phyloP scores from a whole-genome alignment of 2,329 filamentous ascomycete species.

The Nemania bipapillata region DNA sequence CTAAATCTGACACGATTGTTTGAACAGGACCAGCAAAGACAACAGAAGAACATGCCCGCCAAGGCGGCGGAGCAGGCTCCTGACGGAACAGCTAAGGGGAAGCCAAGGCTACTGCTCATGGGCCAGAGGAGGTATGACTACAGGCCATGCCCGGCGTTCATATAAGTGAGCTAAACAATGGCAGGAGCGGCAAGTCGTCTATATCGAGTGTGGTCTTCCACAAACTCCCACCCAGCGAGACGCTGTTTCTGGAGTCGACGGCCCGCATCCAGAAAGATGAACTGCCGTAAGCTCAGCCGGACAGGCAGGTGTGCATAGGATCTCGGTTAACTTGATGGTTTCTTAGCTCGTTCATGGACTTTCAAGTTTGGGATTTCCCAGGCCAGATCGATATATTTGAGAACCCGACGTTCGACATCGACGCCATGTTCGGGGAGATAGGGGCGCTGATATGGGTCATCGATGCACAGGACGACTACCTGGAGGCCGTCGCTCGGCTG shows the following conservation, averaged over 20 bases:
- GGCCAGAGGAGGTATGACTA: slow-evolving; percentile 83
- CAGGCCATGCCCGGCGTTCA: not conserved
- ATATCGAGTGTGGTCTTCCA: slow-evolving; percentile 99
- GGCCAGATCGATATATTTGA: slow-evolving; percentile 91
- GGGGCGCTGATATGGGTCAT: slow-evolving; percentile 98
- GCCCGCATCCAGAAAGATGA: slow-evolving; percentile 93
- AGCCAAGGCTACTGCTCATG: slow-evolving; percentile 91
- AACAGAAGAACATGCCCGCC: slow-evolving; percentile 62
- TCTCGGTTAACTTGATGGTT: slow-evolving; percentile 37
- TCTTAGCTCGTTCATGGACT: slow-evolving; percentile 94
- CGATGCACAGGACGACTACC: slow-evolving; percentile 96
- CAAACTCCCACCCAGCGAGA: slow-evolving; percentile 95
- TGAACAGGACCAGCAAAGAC: slow-evolving; percentile 68
- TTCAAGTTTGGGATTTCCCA: slow-evolving; percentile 97
- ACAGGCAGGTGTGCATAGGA: not conserved
- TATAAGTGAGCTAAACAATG: slow-evolving; percentile 36
- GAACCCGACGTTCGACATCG: slow-evolving; percentile 87
- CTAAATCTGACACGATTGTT: slow-evolving; percentile 72
- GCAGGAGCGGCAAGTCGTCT: slow-evolving; percentile 95
- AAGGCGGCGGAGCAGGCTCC: slow-evolving; percentile 59
- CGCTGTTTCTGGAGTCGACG: slow-evolving; percentile 93
- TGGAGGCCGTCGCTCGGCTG: slow-evolving; percentile 86
- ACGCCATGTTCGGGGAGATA: slow-evolving; percentile 92
- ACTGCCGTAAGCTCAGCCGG: slow-evolving; percentile 76
- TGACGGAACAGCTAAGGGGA: slow-evolving; percentile 67